Evolutionary conservation across 352 stramenopile genomes (phyloP).

Genomic region (Bremia lactucae): DNA sequence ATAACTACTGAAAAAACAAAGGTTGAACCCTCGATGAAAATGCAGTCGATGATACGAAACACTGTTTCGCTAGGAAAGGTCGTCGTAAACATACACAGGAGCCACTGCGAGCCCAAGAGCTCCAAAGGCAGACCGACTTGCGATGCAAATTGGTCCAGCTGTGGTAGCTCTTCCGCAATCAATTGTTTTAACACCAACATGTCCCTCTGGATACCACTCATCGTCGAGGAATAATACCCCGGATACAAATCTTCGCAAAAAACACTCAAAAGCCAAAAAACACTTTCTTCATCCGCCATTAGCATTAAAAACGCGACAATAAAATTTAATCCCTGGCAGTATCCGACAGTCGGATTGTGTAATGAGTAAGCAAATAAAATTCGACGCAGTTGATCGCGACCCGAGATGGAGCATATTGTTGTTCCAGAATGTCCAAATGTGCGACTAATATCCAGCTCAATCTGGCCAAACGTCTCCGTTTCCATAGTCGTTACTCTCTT

Average conservation of each 20-base stretch:
- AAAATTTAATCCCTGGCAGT: constrained; percentile 86
- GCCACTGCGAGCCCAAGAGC: constrained; percentile 83
- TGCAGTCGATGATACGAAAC: constrained; percentile 82
- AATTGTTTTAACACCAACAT: constrained; percentile 84
- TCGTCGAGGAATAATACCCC: constrained; percentile 82
- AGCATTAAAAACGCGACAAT: constrained; percentile 81
- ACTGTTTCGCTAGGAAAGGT: constrained; percentile 82
- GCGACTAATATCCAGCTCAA: constrained; percentile 80
- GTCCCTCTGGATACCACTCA: constrained; percentile 85
- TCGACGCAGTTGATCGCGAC: constrained; percentile 41
- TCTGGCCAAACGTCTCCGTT: constrained; percentile 62
- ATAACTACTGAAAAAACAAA: constrained; percentile 82
- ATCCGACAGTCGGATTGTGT: constrained; percentile 66
- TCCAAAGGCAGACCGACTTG: constrained; percentile 78
- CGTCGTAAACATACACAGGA: constrained; percentile 86
- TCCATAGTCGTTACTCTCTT: constrained; percentile 32
- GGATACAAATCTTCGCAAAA: constrained; percentile 86
- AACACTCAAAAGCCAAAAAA: constrained; percentile 82
- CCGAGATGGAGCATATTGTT: constrained; percentile 44
- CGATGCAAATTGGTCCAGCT: constrained; percentile 61
- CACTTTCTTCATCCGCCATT: constrained; percentile 71
- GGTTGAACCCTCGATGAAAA: constrained; percentile 71
- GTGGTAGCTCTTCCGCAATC: constrained; percentile 70
- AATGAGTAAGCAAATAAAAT: constrained; percentile 76
- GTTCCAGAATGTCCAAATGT: constrained; percentile 73